Base-by-base conservation (phyloP, 805 yeast genomes). In the Zygotorulaspora sp. region DNA sequence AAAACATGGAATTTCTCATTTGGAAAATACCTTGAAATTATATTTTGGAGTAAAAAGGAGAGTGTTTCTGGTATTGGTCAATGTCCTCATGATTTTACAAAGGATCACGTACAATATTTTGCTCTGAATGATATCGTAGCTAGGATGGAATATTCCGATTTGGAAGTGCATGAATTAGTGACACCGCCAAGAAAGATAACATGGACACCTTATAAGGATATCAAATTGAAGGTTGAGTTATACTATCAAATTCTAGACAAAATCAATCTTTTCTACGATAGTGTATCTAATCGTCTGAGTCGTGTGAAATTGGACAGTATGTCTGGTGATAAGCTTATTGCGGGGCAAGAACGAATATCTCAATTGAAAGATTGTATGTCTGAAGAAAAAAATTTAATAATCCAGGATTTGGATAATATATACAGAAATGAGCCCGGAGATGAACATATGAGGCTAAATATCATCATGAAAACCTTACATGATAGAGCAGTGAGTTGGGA, bases 401-500 rank as follows among this genome's bases (percentile, higher is more conserved):
- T 66, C 0, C 53, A 57, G 1, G 65, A 70, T 46, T 68, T 83
- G 2, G 68, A 74, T 11, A 65, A 65, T 0, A 66, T 83, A 2
- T 84, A 80, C 51, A 58, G 70, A 17, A 58, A 66, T 2, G 74
- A 84, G 0, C 59, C 68, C 1, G 80, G 85, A 0, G 74, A 82
- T 5, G 81, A 78, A 25, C 83, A 83, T 57, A 58, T 90, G 30
- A 72, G 78, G 9, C 62, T 92, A 48, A 92, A 94, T 53, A 64
- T 74, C 0, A 73, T 83, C 2, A 62, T 88, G 18, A 67, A 90
- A 49, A 73, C 73, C 23, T 68, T 90, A 12, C 96, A 90, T 53
- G 88, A 83, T 40, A 64, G 80, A 19, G 89, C 95, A 2, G 88
- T 86, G 15, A 74, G 70, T 27, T 92, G 97, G 97, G 96, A 90